Conservation (phyloP, 768 basidiomycete genomes). For the Russula earlei region DNA sequence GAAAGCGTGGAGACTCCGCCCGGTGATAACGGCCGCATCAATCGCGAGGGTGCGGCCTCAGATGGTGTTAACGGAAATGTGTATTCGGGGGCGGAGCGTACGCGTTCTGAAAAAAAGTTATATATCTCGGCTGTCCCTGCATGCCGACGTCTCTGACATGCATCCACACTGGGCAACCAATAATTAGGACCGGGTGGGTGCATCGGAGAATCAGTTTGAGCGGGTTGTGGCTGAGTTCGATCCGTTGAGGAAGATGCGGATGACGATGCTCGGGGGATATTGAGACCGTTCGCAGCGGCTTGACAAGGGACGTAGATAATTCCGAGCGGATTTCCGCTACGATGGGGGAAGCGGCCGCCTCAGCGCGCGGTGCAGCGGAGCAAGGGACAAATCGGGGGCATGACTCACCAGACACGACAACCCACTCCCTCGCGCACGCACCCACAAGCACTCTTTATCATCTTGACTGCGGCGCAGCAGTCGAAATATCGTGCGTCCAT, state of each 20-base stretch:
- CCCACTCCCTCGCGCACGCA: constrained; percentile 61
- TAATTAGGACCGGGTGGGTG: constrained; percentile 25
- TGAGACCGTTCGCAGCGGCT: constrained; percentile 43
- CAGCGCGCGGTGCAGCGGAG: neutral
- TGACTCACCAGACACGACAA: constrained; percentile 46
- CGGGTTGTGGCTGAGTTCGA: constrained; percentile 27
- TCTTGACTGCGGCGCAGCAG: constrained; percentile 36
- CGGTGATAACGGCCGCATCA: neutral
- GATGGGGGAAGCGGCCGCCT: neutral
- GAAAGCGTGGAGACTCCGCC: neutral
- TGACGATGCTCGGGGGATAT: constrained; percentile 31
- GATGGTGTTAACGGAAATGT: neutral
- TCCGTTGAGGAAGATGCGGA: constrained; percentile 25
- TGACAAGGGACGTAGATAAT: constrained; percentile 53
- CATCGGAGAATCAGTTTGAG: constrained; percentile 7
- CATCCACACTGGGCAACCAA: constrained; percentile 20
- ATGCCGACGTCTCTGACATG: constrained; percentile 4
- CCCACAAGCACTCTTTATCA: constrained; percentile 49
- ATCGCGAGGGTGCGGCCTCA: neutral
- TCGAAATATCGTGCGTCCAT: constrained; percentile 55
- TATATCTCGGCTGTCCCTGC: neutral
- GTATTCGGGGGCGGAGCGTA: constrained; percentile 13
- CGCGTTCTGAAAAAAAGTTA: constrained; percentile 14
- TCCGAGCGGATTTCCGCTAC: constrained; percentile 56
- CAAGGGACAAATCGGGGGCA: neutral